Base-by-base conservation (phyloP, 495 filamentous ascomycete genomes). In the Bombardia bombarda region DNA sequence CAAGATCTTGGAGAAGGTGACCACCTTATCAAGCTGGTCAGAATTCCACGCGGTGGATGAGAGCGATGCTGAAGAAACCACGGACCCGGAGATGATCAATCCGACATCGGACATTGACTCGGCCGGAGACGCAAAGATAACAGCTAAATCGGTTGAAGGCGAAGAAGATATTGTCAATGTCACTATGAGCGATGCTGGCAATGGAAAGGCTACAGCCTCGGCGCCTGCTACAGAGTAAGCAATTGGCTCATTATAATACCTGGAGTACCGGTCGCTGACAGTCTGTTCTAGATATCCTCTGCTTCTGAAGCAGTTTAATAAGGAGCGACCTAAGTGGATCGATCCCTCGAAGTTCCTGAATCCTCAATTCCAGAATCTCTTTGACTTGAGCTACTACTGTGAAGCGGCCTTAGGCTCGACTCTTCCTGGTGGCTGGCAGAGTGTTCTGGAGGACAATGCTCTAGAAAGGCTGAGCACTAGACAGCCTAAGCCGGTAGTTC, bases 131-230 rank as follows among this genome's bases (percentile, higher is more conserved):
- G 74, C 77, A 6, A 81, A 80, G 50, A 70, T 94, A 36, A 73
- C 84, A 48, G 81, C 84, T 17, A 69, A 66, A 39, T 95, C 88
- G 7, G 79, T 95, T 9, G 83, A 89, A 49, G 87, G 86, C 4
- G 90, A 95, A 59, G 89, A 95, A 49, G 87, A 85, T 38, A 79
- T 95, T 48, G 87, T 97, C 3, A 84, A 96, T 56, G 80, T 98
- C 18, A 86, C 84, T 1, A 90, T 93, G 86, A 75, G 74, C 9
- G 83, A 90, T 49, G 68, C 64, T 7, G 52, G 58, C 6, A 68
- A 49, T 51, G 25, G 33, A 2, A 51, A 40, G 52, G 62, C 46
- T 16, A 23, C 44, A 6, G 19, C 33, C 4, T 26, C 51, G 8
- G 25, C 21, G n/a, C 7, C 47, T 7, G 13, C 40, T 2, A 22